Base-by-base conservation (phyloP, 1,284 basidiomycete genomes). In the Quambalaria eucalypti region DNA sequence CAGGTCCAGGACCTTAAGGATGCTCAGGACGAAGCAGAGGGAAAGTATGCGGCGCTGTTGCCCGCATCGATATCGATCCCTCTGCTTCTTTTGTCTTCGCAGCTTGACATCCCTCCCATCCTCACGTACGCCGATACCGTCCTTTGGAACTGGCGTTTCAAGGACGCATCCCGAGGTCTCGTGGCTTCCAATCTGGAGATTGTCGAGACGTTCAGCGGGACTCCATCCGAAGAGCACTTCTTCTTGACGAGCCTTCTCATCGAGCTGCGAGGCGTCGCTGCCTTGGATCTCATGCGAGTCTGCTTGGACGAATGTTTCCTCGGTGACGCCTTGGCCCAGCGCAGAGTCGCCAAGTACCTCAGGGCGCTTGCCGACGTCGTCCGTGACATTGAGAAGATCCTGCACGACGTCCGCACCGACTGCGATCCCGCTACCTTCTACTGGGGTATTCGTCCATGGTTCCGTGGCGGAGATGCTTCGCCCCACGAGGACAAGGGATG, bases 81-180 rank as follows among this genome's bases (percentile, higher is more conserved):
- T 1, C 65, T 64, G 59, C 58, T 90, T n/a, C 80, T 83, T 61
- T 80, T 91, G 25, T 88, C 84, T 21, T 77, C 80, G 0, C 79
- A 87, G 50, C 82, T 97, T 14, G 86, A 87, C 57, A 78, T 97
- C 1, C 91, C 93, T 0, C 91, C 92, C 0, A 81, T 96, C 40
- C 80, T 93, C 47, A 96, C 91, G 1, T 97, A 95, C 71, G 87
- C 91, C 10, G 91, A 93, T 73, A 87, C 86, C 28, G 91, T 96
- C 2, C 81, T 97, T 6, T 97, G 91, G 79, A 95, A 96, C 72
- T 95, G 89, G 88, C 76, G 78, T 76, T 60, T 75, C 38, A 58
- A 64, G 19, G 69, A 78, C 54, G 60, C 68, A 7, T 28, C 64
- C 0, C 59, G 51, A 6, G 76, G 76, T 2, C 59, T 77, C 29